Base-by-base conservation (phyloP, 2,329 filamentous ascomycete genomes). In the Parastagonospora avenae region DNA sequence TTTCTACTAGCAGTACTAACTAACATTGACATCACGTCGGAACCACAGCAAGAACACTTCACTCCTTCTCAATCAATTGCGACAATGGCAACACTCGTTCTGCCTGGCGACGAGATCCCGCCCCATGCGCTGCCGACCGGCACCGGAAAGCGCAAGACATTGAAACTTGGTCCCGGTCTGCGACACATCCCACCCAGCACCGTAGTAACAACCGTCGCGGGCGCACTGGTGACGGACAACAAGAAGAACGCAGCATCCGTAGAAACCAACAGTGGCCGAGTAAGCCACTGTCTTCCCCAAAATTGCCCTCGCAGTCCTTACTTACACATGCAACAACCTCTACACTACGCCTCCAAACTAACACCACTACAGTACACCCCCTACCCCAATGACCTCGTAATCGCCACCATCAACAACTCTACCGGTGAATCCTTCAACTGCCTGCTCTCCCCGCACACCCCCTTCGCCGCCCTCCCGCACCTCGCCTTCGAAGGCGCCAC, bases 401-500 rank as follows among this genome's bases (percentile, higher is more conserved):
- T 99, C 68, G 92, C 91, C 52, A 92, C 90, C 59, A 82, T 97
- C 62, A 85, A 90, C 67, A 89, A 88, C 72, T 87, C 86, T 48
- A 83, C 86, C 43, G 80, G 82, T 50, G 94, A 97, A 63, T 83
- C 84, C 70, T 97, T 90, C 80, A 87, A 89, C 74, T 92, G 92
- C 72, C 81, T 82, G 61, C 81, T 97, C 46, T 88, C 90, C 27
- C 81, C 82, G 8, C 78, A 85, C 65, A 83, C 82, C 5, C 76
- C 81, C 1, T 75, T 77, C 53, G 91, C 90, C 1, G 79, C 90
- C 14, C 85, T 97, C 1, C 91, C 90, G 0, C 90, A 96, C 60
- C 82, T 97, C 15, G 85, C 92, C n/a, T 99, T 99, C 72, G 93
- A 97, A 75, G 86, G 87, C 57, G 94, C 92, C 14, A 91, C 89